Evolutionary conservation across 345 rosid species (phyloP).

Genomic region (Eucalyptus curtisii): DNA sequence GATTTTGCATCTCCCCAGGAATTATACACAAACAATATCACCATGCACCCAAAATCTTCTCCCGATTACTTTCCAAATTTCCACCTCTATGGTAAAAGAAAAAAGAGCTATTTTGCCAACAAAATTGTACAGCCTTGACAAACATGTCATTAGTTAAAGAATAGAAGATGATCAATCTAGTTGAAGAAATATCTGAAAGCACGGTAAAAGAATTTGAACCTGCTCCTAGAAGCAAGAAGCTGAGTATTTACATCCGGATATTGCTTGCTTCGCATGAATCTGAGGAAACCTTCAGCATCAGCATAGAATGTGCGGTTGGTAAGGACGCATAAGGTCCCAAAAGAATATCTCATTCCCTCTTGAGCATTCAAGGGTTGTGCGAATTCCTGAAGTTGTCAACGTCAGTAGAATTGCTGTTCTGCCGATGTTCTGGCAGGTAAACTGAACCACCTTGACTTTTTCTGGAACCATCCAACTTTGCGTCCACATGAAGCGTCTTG

Average conservation of each 20-base stretch:
- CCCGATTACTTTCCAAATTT: not conserved
- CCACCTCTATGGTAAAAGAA: not conserved
- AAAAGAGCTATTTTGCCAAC: not conserved
- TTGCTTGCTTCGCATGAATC: not conserved
- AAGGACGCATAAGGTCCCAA: not conserved
- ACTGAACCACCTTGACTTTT: conserved; percentile 17
- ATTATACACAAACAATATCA: not conserved
- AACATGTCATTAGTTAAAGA: not conserved
- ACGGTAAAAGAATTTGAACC: not conserved
- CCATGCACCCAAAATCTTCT: not conserved
- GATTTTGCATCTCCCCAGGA: not conserved
- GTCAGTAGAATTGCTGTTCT: not conserved
- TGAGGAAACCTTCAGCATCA: not conserved
- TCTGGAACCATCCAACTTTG: conserved; percentile 14
- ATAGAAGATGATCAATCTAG: not conserved
- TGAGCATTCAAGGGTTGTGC: not conserved
- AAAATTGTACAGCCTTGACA: not conserved
- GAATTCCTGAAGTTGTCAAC: not conserved
- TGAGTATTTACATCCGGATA: not conserved
- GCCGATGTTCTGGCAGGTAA: conserved; percentile 8
- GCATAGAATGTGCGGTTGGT: not conserved
- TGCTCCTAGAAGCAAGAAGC: not conserved
- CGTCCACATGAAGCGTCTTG: conserved; percentile 26
- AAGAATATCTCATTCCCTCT: not conserved
- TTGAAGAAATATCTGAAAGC: not conserved